Percentiles rank a stretch among this genome's conserved stretches.
These are phyloP conservation scores for Lonicera japonica DNA, from an alignment of 129 eudicot genomes.

Conservation along the genomic window DNA sequence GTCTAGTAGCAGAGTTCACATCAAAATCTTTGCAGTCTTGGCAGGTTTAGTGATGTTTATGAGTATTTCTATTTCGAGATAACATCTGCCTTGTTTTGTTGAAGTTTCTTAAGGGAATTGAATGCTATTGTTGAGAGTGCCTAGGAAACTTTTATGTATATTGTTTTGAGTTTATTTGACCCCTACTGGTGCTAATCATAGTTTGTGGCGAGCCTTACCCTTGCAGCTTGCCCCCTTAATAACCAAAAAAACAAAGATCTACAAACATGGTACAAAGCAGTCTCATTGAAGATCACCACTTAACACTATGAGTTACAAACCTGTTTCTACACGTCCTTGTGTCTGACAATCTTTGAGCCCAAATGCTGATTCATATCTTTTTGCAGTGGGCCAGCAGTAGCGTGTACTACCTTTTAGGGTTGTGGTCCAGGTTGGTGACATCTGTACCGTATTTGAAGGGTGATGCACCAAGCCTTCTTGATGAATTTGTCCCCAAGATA, in stretches of 20 bases:
- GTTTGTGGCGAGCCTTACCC: background rate
- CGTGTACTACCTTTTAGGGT: slow-evolving; percentile 84
- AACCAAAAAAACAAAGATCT: too few relatives aligned
- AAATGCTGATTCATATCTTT: slow-evolving; percentile 14
- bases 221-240: background rate
- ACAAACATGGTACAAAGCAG: background rate
- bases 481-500: slow-evolving; percentile 95
- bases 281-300: too few relatives aligned
- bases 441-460: slow-evolving; percentile 91
- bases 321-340: background rate
- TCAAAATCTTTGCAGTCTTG: slow-evolving; percentile 86
- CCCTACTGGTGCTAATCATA: background rate
- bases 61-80: slow-evolving; percentile 5
- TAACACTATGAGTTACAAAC: background rate
- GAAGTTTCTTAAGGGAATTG: background rate
- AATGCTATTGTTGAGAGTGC: background rate
- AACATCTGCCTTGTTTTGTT: slow-evolving; percentile 6
- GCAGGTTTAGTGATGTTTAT: slow-evolving; percentile 51
- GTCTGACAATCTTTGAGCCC: background rate
- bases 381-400: slow-evolving; percentile 99
- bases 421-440: slow-evolving; percentile 89
- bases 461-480: slow-evolving; percentile 74
- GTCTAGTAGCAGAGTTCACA: slow-evolving; percentile 90
- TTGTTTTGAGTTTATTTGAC: background rate
- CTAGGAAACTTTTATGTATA: background rate